These are phyloP conservation scores for Crithidia fasciculata DNA, from an alignment of 208 protist species.

Conservation along the genomic window DNA sequence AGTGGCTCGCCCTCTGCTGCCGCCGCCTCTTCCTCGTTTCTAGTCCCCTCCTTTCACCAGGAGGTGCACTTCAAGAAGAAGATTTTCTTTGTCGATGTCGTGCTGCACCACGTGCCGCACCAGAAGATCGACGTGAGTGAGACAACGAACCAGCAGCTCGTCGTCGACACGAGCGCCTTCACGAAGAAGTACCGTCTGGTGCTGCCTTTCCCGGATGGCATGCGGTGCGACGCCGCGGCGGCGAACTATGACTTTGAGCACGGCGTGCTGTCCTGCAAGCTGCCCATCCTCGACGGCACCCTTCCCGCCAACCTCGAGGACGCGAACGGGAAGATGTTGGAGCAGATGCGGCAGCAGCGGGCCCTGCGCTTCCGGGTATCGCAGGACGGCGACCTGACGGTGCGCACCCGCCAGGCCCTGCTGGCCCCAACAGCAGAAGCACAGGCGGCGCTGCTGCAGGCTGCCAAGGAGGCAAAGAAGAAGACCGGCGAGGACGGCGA, in stretches of 20 bases:
- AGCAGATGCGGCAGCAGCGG: constrained; percentile 63
- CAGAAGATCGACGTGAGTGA: constrained; percentile 75
- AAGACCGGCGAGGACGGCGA: constrained; percentile 15
- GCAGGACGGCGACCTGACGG: constrained; percentile 76
- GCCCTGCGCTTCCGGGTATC: constrained; percentile 76
- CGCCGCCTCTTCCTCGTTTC: constrained; percentile 21
- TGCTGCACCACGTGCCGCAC: constrained; percentile 79
- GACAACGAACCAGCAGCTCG: constrained; percentile 53
- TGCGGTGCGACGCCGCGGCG: constrained; percentile 52
- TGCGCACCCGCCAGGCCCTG: constrained; percentile 75
- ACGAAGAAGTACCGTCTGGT: constrained; percentile 87
- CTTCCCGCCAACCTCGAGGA: constrained; percentile 53
- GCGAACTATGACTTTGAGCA: constrained; percentile 62
- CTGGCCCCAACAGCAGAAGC: constrained; percentile 44
- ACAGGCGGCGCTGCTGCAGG: constrained; percentile 25
- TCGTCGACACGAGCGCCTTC: constrained; percentile 78
- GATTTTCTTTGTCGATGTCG: constrained; percentile 74
- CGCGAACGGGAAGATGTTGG: constrained; percentile 55
- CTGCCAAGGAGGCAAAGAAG: constrained; percentile 34
- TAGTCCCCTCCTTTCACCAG: constrained; percentile 61
- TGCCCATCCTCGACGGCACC: constrained; percentile 69
- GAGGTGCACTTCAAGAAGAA: constrained; percentile 89
- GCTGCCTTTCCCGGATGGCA: constrained; percentile 70
- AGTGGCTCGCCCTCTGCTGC: constrained; percentile 1
- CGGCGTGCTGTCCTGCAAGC: constrained; percentile 68